A percentile compares a stretch with the other conserved stretches of the same genome.
phyloP scores from a whole-genome alignment of 441 rosid genomes.

The Arabidopsis hybrid region DNA sequence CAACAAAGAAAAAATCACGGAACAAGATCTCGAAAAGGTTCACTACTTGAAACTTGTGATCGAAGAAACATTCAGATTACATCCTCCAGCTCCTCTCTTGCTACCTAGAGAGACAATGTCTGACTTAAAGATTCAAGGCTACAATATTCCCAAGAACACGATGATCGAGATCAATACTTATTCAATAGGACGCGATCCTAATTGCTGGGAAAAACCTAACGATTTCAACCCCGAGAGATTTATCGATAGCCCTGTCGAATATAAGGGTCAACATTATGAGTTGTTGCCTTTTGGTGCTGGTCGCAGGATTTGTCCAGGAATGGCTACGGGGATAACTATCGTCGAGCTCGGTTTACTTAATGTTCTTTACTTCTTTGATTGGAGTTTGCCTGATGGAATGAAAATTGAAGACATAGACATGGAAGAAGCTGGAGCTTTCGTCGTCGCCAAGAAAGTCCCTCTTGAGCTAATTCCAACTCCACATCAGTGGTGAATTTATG shows the following conservation, averaged over 20 bases:
- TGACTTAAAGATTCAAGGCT: slow-evolving; percentile 40
- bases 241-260: slow-evolving; percentile 29
- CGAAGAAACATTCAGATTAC: slow-evolving; percentile 43
- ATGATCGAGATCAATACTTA: slow-evolving; percentile 45
- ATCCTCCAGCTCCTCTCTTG: slow-evolving; percentile 43
- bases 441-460: slow-evolving; percentile 30
- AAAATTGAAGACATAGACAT: slow-evolving; percentile 23
- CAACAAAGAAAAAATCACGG: slow-evolving; percentile 34
- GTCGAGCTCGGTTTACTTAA: slow-evolving; percentile 30
- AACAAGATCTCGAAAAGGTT: slow-evolving; percentile 36
- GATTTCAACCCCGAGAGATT: slow-evolving; percentile 44
- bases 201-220: slow-evolving; percentile 40
- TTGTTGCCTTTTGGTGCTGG: slow-evolving; percentile 45
- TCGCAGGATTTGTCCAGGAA: slow-evolving; percentile 43
- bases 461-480: slow-evolving; percentile 29
- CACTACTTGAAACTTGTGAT: slow-evolving; percentile 39
- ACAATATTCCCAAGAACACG: slow-evolving; percentile 39
- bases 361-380: slow-evolving; percentile 34
- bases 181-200: slow-evolving; percentile 46
- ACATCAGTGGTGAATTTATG: slow-evolving; percentile 24
- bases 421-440: slow-evolving; percentile 40
- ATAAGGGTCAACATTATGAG: slow-evolving; percentile 42
- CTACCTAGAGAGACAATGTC: slow-evolving; percentile 41
- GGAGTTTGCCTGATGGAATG: slow-evolving; percentile 40
- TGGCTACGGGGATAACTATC: slow-evolving; percentile 21